phyloP scores from a whole-genome alignment of 2,329 filamentous ascomycete genomes.

The Metarhizium album region DNA sequence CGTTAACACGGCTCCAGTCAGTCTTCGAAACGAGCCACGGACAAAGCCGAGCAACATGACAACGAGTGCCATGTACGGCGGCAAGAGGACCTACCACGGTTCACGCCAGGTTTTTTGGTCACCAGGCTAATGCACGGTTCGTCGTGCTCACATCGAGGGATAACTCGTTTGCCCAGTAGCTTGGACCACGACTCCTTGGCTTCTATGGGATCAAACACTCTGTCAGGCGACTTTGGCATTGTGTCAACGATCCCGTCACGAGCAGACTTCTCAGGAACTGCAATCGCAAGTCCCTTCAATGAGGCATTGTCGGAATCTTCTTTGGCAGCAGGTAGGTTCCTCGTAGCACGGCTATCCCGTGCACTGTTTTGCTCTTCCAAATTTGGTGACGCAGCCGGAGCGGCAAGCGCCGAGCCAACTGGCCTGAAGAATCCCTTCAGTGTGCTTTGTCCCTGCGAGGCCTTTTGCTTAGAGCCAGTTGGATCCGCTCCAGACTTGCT shows the following conservation, averaged over 20 bases:
- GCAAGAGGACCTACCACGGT: conserved; percentile 48
- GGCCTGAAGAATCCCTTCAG: conserved; percentile 74
- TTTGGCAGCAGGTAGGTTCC: not conserved
- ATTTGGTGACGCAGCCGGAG: not conserved
- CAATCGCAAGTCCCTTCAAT: not conserved
- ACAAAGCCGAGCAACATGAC: not conserved
- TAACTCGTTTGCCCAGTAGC: conserved; percentile 62
- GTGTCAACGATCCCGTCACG: not conserved
- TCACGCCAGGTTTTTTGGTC: conserved; percentile 84
- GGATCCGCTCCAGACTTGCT: conserved; percentile 13
- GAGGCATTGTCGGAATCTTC: too few relatives aligned
- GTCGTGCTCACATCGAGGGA: conserved; percentile 75
- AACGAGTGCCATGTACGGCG: not conserved
- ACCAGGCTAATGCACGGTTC: conserved; percentile 76
- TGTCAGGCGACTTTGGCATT: conserved; percentile 18
- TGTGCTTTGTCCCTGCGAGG: conserved; percentile 36
- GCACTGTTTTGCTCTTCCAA: not conserved
- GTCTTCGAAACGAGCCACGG: not conserved
- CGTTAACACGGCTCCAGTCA: not conserved
- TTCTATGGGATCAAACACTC: conserved; percentile 55
- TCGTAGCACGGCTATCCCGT: not conserved
- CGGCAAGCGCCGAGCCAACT: conserved; percentile 8
- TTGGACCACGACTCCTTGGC: conserved; percentile 79
- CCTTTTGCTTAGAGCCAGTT: conserved; percentile 22
- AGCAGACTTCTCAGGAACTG: not conserved